Conservation (phyloP, 2,329 filamentous ascomycete species). For the Beauveria rudraprayagi region DNA sequence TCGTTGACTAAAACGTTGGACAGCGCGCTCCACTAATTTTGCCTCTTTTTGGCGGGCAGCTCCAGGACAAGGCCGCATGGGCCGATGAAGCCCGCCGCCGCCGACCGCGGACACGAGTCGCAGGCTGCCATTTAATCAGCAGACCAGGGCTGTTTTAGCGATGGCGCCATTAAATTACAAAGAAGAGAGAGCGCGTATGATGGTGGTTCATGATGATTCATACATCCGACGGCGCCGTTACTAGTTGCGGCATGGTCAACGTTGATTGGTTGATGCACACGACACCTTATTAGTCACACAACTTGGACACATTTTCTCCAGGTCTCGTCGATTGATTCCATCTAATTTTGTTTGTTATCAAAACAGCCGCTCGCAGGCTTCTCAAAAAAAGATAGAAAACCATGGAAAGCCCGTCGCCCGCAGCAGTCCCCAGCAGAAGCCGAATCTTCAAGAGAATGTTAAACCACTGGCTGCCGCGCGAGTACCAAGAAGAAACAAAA, state of each 20-base stretch:
- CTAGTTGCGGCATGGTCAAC: neutral
- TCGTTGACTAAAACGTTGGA: constrained; percentile 12
- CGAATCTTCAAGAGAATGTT: neutral
- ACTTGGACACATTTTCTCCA: neutral
- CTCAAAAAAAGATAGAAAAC: neutral
- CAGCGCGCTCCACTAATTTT: constrained; percentile 7
- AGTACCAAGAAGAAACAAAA: constrained; percentile 4
- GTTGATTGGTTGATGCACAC: too few relatives aligned
- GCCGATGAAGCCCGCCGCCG: constrained; percentile 10
- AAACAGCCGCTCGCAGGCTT: neutral
- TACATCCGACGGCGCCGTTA: neutral
- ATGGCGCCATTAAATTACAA: neutral
- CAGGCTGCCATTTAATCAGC: constrained; percentile 7
- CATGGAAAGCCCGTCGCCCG: constrained; percentile 4
- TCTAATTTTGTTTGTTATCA: neutral
- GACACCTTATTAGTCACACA: neutral
- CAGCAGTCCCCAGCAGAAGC: constrained; percentile 8
- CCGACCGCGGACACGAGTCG: constrained; percentile 6
- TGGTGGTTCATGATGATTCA: neutral
- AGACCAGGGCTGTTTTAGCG: neutral
- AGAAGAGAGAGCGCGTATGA: neutral
- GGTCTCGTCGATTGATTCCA: constrained; percentile 9
- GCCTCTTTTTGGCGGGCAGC: neutral
- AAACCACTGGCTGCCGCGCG: constrained; percentile 8
- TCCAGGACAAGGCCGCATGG: neutral